These are phyloP conservation scores for Erigeron canadensis DNA, from an alignment of 129 eudicot genomes.

Conservation along the genomic window DNA sequence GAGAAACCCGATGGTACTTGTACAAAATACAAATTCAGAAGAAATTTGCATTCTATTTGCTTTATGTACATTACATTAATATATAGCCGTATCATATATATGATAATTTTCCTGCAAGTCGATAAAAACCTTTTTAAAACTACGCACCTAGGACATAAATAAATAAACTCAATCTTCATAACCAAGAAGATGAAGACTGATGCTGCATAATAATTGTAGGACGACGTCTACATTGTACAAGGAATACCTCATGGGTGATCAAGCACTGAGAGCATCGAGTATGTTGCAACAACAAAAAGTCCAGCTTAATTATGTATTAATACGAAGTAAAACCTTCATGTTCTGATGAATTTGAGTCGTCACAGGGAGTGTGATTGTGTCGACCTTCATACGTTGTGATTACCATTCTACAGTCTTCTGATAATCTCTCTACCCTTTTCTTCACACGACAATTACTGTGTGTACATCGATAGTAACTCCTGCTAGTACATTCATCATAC, in stretches of 20 bases:
- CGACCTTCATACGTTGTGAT: constrained; percentile 86
- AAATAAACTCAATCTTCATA: constrained; percentile 26
- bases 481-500: constrained; percentile 33
- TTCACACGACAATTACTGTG: constrained; percentile 73
- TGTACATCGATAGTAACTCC: constrained; percentile 80
- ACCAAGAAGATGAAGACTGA: constrained; percentile 33
- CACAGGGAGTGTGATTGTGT: constrained; percentile 73
- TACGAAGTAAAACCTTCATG: constrained; percentile 70
- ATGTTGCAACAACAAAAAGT: constrained; percentile 13
- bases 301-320: constrained; percentile 26
- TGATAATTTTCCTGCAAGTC: constrained; percentile 20
- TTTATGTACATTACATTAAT: constrained; percentile 33
- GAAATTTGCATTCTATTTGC: constrained; percentile 28
- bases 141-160: constrained; percentile 27
- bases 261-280: constrained; percentile 3
- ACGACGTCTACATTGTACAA: constrained; percentile 18
- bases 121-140: constrained; percentile 21
- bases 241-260: constrained; percentile 10
- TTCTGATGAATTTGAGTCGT: constrained; percentile 68
- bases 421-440: constrained; percentile 75
- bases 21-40: constrained; percentile 2
- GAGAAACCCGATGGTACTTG: not conserved
- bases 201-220: constrained; percentile 16
- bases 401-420: constrained; percentile 82
- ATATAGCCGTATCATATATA: constrained; percentile 23